These are phyloP conservation scores for Chlamydomonas reinhardtii DNA, from an alignment of 163 green algal species.

Conservation along the genomic window DNA sequence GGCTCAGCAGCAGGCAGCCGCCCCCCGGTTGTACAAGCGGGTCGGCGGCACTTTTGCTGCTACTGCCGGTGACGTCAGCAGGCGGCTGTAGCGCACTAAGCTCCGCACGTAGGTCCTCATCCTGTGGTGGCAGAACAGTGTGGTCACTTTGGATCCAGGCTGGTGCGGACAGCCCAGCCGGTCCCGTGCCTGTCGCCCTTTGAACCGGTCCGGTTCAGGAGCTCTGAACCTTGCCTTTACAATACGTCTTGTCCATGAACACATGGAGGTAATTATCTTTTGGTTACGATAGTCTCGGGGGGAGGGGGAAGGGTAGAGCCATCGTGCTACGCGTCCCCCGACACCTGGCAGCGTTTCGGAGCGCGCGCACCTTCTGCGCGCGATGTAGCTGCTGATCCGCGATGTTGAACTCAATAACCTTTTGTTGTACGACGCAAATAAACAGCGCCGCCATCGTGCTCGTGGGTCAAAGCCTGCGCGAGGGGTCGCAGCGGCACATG, in stretches of 20 bases:
- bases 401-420: conserved; percentile 42
- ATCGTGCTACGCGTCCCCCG: background rate
- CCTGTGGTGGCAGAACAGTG: background rate
- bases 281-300: too few species aligned
- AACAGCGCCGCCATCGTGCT: conserved; percentile 2
- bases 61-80: background rate
- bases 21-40: conserved; percentile 3
- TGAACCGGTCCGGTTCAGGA: too few species aligned
- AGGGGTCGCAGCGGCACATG: too few species aligned
- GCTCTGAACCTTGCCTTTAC: too few species aligned
- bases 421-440: conserved; percentile 12
- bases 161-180: too few species aligned
- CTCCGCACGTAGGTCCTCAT: conserved; percentile 29
- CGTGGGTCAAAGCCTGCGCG: too few species aligned
- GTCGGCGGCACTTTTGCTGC: too few species aligned
- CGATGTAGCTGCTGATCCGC: conserved; percentile 28
- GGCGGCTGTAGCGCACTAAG: background rate
- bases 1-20: conserved; percentile 19
- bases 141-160: background rate
- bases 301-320: too few species aligned
- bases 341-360: background rate
- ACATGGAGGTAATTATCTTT: too few species aligned
- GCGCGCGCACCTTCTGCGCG: conserved; percentile 9
- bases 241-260: too few species aligned
- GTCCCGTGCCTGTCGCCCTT: too few species aligned